Percentiles rank a stretch among this genome's conserved stretches.
These are phyloP conservation scores for Phaffia australis DNA, from an alignment of 768 basidiomycete species.

Conservation along the genomic window DNA sequence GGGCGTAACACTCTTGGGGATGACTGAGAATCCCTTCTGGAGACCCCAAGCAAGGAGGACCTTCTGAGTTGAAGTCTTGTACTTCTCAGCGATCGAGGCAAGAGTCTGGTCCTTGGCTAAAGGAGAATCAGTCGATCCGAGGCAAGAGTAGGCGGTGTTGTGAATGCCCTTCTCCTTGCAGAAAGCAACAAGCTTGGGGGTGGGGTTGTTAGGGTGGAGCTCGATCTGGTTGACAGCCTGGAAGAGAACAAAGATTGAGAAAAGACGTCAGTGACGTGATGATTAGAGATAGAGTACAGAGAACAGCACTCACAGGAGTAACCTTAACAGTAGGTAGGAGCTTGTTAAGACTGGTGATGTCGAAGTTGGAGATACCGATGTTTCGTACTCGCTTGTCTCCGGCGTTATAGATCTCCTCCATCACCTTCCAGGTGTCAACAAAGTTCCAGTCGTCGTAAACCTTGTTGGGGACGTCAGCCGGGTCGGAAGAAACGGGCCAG, in stretches of 20 bases:
- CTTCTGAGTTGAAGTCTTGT: conserved; percentile 61
- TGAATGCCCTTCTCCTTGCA: conserved; percentile 33
- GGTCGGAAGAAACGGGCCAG: conserved; percentile 13
- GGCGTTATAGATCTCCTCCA: conserved; percentile 53
- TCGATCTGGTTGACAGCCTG: conserved; percentile 16
- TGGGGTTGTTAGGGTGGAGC: conserved; percentile 19
- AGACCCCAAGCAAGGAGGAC: conserved; percentile 73
- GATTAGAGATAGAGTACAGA: conserved; percentile 1
- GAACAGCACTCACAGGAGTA: conserved; percentile 27
- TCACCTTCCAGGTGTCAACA: conserved; percentile 66
- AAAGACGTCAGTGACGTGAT: no score
- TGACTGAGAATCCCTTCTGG: conserved; percentile 45
- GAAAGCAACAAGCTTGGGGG: conserved; percentile 16
- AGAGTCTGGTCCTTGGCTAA: conserved; percentile 44
- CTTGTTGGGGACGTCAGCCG: conserved; percentile 41
- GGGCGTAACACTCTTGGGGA: conserved; percentile 62
- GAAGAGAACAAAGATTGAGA: no score
- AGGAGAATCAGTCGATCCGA: conserved; percentile 40
- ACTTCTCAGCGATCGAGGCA: conserved; percentile 51
- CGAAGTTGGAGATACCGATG: conserved; percentile 20
- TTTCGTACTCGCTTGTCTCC: conserved; percentile 3
- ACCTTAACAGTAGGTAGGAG: conserved; percentile 34
- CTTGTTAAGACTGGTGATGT: conserved; percentile 9
- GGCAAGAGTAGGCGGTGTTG: conserved; percentile 28
- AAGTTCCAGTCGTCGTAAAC: conserved; percentile 58